Percentiles rank a stretch among this genome's conserved stretches.
These are phyloP conservation scores for Umbelopsis ramanniana DNA, from an alignment of 192 early-diverging fungal species.

Conservation along the genomic window DNA sequence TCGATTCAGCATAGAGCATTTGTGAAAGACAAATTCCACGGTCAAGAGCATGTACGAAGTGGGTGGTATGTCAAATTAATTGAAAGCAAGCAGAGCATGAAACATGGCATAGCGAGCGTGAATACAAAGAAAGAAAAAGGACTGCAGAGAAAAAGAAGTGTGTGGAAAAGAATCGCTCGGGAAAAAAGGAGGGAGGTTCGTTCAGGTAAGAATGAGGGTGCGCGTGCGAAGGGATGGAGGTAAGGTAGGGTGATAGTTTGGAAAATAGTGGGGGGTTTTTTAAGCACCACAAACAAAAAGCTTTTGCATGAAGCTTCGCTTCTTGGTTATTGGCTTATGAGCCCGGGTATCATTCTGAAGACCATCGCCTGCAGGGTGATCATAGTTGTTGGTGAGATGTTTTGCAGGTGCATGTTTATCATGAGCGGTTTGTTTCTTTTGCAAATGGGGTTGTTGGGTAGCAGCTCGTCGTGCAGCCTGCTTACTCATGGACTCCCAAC, in stretches of 20 bases:
- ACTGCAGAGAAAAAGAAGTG: neutral
- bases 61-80: too few species aligned
- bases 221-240: neutral
- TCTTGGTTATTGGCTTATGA: slow-evolving; percentile 9
- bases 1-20: slow-evolving; percentile 15
- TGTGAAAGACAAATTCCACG: neutral
- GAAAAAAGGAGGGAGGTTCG: too few species aligned
- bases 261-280: too few species aligned
- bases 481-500: slow-evolving; percentile 46
- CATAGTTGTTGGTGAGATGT: neutral
- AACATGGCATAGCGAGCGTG: slow-evolving; percentile 4
- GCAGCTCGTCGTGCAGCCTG: slow-evolving; percentile 16
- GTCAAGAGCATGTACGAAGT: too few species aligned
- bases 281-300: slow-evolving; percentile 22
- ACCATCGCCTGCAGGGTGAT: slow-evolving; percentile 5
- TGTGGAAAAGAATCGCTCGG: neutral
- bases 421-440: slow-evolving; percentile 7
- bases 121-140: slow-evolving; percentile 4
- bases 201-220: neutral
- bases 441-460: slow-evolving; percentile 17
- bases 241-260: neutral
- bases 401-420: neutral
- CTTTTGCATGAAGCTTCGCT: slow-evolving; percentile 17
- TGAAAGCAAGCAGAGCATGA: neutral
- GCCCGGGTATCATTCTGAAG: slow-evolving; percentile 21